phyloP scores from a whole-genome alignment of 2,329 filamentous ascomycete genomes.

The Cladophialophora carrionii region DNA sequence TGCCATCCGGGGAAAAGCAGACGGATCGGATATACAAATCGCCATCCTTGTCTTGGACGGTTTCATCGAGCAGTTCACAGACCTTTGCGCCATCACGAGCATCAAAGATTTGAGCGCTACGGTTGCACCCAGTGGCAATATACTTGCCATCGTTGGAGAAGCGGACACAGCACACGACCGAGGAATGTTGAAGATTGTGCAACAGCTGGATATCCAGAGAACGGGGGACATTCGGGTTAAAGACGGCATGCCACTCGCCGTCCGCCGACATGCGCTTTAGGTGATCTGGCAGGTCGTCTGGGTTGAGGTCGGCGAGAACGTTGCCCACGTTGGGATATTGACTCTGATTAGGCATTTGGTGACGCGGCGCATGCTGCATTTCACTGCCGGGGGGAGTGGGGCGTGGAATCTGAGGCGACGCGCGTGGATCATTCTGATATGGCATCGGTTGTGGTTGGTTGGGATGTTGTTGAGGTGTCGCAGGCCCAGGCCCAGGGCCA shows the following conservation, averaged over 20 bases:
- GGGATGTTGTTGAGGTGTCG: conserved; percentile 86
- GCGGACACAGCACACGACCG: conserved; percentile 95
- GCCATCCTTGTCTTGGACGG: conserved; percentile 74
- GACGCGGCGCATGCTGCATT: conserved; percentile 36
- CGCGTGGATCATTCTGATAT: conserved; percentile 78
- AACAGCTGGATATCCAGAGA: conserved; percentile 91
- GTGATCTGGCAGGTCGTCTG: conserved; percentile 79
- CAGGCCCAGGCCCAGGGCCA: conserved; percentile 60
- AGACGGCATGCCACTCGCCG: conserved; percentile 90
- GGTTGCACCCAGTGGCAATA: conserved; percentile 94
- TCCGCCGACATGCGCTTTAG: conserved; percentile 79
- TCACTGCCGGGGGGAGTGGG: conserved; percentile 65
- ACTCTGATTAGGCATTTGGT: conserved; percentile 56
- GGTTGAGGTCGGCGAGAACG: conserved; percentile 81
- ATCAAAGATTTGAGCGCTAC: conserved; percentile 99
- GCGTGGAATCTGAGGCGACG: conserved; percentile 84
- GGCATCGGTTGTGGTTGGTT: conserved; percentile 60
- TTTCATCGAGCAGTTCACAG: conserved; percentile 86
- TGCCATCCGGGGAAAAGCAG: conserved; percentile 96
- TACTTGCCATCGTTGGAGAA: conserved; percentile 96
- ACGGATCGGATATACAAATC: conserved; percentile 97
- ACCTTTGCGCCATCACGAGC: conserved; percentile 84
- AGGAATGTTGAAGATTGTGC: conserved; percentile 90
- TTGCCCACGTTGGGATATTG: conserved; percentile 62
- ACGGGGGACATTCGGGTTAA: conserved; percentile 88